A percentile compares a stretch with the other conserved stretches of the same genome.
phyloP scores from a whole-genome alignment of 73 alveolate species.

The Effrenium voratum region DNA sequence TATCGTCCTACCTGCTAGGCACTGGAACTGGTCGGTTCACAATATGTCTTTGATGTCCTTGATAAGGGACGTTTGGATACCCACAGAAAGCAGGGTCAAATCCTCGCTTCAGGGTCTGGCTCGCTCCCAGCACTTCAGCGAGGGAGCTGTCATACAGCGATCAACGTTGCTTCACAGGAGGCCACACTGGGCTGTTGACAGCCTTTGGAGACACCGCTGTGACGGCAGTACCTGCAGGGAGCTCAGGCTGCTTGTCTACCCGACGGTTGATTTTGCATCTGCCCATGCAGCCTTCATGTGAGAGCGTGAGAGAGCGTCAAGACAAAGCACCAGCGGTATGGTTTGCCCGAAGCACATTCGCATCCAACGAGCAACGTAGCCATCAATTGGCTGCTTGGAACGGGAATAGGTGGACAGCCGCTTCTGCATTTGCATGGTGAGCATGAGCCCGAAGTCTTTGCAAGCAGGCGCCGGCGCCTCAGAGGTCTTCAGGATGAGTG shows the following conservation, averaged over 20 bases:
- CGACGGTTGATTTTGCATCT: not conserved
- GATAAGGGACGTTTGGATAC: no score
- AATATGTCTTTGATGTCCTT: no score
- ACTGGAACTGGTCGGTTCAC: no score
- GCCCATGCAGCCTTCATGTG: not conserved
- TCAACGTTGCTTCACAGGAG: no score
- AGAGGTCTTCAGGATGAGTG: no score
- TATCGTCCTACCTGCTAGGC: no score
- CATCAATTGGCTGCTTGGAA: not conserved
- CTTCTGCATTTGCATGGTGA: constrained; percentile 78
- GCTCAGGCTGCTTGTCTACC: not conserved
- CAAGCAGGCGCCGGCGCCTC: constrained; percentile 55
- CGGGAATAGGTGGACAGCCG: constrained; percentile 50
- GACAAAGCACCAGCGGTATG: not conserved
- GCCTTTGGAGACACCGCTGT: constrained; percentile 75
- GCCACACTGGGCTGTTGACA: constrained; percentile 26
- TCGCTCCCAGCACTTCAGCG: no score
- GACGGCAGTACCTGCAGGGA: constrained; percentile 1
- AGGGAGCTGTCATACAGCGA: no score
- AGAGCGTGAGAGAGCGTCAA: no score
- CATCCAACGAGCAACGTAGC: not conserved
- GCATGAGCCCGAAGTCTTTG: not conserved
- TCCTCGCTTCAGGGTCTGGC: no score
- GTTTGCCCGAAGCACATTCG: not conserved
- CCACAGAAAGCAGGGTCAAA: no score